phyloP scores from a whole-genome alignment of 441 rosid genomes.

The Gossypium schwendimanii region DNA sequence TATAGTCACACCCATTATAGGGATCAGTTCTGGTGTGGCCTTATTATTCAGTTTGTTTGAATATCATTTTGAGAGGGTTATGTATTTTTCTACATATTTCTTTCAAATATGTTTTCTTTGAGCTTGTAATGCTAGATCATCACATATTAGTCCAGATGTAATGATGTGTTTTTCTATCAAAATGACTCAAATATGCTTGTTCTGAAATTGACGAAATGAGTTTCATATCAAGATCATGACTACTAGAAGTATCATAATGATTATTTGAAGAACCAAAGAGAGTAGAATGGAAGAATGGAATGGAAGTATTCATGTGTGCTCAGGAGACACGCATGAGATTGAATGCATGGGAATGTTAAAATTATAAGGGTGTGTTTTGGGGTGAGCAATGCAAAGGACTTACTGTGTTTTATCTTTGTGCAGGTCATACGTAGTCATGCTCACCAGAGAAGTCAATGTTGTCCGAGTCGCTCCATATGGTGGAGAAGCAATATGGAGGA shows the following conservation, averaged over 20 bases:
- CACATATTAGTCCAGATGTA: neutral
- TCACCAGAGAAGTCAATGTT: slow-evolving; percentile 56
- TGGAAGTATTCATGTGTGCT: neutral
- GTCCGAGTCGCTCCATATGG: slow-evolving; percentile 46
- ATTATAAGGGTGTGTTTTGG: neutral
- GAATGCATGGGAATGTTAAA: neutral
- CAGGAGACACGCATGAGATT: neutral
- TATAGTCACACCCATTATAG: neutral
- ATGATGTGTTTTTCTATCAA: neutral
- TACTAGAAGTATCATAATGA: neutral
- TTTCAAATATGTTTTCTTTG: neutral
- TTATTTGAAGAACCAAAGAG: neutral
- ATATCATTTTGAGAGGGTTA: neutral
- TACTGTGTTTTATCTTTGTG: slow-evolving; percentile 4
- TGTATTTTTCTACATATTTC: neutral
- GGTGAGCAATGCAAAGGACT: neutral
- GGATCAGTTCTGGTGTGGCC: neutral
- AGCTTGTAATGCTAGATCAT: neutral
- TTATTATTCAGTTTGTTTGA: neutral
- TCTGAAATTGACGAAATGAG: neutral
- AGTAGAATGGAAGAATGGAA: neutral
- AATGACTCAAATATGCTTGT: neutral
- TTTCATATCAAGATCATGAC: neutral
- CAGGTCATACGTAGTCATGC: slow-evolving; percentile 70
- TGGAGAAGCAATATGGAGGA: slow-evolving; percentile 45